Base-by-base conservation (phyloP, 2,329 filamentous ascomycete genomes). In the Mariannaea sp. region DNA sequence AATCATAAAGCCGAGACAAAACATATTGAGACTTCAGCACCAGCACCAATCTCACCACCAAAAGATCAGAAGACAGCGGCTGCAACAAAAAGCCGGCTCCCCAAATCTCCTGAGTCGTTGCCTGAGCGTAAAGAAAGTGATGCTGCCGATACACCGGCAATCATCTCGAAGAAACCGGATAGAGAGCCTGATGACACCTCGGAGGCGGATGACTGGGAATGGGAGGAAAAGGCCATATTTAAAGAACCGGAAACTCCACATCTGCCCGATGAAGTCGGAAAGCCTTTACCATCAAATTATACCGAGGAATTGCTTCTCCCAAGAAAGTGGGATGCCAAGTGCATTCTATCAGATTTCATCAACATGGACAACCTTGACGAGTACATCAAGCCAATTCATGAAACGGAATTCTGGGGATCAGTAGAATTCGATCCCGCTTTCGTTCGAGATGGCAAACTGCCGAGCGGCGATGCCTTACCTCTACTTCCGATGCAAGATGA, bases 251-350 rank as follows among this genome's bases (percentile, higher is more conserved):
- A 63, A 7, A 51, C 67, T 4, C 58, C 56, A 9, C 72, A 73
- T 49, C 68, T 70, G 6, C 73, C 75, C n/a, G 77, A 80, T 30
- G 73, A 75, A n/a, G 73, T 79, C 48, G 76, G 74, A 10, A 77
- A 73, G 53, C 77, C 77, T 16, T 66, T 80, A 1, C 71, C 75
- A 4, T 57, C 64, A 13, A 65, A 68, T 14, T 80, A 76, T 53
- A 74, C 69, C 32, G 76, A 78, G 16, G 72, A 75, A 13, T 71
- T 77, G 7, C 74, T 79, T 26, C 73, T 79, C 32, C 75, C 78
- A 20, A 73, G 73, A 14, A 70, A 75, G 5, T 76, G 73, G 62
- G 71, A 76, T 57, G 71, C 75, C 10, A 70, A 70, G 16, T 73
- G 71, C 49, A 71, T 79, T 40, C 73, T 74, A 36, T 80, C 78